Base-by-base conservation (phyloP, 345 rosid genomes). In the Raphanus sativus region DNA sequence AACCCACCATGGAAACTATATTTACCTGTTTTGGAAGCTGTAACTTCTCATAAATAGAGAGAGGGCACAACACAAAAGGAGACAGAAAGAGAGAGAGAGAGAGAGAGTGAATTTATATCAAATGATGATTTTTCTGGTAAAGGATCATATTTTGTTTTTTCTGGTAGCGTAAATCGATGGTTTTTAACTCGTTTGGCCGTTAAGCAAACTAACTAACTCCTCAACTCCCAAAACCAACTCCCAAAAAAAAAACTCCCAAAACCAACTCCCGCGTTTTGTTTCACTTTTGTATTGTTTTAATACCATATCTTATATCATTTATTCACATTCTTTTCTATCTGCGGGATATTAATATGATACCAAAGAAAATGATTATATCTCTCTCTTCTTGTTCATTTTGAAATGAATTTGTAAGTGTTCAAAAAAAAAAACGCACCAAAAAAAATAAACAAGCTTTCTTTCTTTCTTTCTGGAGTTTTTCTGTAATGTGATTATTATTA, bases 401-500 rank as follows among this genome's bases (percentile, higher is more conserved):
- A 29, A 77, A 64, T 55, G 67, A 64, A 55, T 40, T 65, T 38
- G 24, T 0, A 6, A 50, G 1, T 4, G 40, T 34, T 28, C 28
- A 11, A 6, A 38, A 36, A 16, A 54, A 21, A 21, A 21, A 21
- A 21, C 21, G 21, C 21, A 21, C 21, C 21, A 29, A 30, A 36
- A 48, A 48, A 3, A 9, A 24, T 55, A 55, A 17, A 55, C n/a
- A 17, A 34, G 61, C 50, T 42, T 42, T 42, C 50, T 40, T 40
- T 40, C 65, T 66, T 69, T 69, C 28, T 66, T 29, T 79, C 28
- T 67, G 29, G 71, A 67, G 75, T 64, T 55, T 24, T 74, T 59
- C 1, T 79, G 82, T 79, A 60, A 62, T 68, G 63, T 62, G 28
- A 33, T 67, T 62, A 63, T 73, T 77, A 73, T 73, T 71, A 73